Evolutionary conservation across 352 stramenopile genomes (phyloP), one percentile per base, ranked within the genome.

Genomic region (Pythium vanterpoolii): DNA sequence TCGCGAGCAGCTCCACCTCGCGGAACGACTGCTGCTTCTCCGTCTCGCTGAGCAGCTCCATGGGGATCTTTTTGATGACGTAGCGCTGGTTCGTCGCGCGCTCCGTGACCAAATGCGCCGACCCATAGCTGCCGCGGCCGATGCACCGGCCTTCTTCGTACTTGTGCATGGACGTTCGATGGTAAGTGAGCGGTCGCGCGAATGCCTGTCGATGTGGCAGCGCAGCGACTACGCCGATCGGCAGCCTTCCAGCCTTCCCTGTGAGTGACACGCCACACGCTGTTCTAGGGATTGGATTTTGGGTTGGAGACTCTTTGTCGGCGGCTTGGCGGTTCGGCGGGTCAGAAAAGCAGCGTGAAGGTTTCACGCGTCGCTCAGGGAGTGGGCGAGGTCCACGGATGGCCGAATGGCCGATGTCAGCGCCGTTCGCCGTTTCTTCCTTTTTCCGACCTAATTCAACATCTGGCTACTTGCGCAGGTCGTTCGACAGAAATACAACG

Each of bases 1-100:
- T 86, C 56, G 93, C 72, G 60, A 98, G 70, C 33, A 98, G 74
- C 56, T 97, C 83, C 26, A 97, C 91, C 64, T 97, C 86, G 26
- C 66, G 69, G 60, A 90, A 91, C 11, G 83, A 79, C 60, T 91
- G 83, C 58, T 85, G 66, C 58, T 84, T 90, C 53, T 93, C 83
- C 51, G 87, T 87, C 16, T 83, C 69, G 1, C 75, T 86, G 27
- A 93, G 73, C 52, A 93, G 71, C 72, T 91, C 77, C 71, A 88
- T 89, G n/a, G 81, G 79, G 61, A 93, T 91, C 74, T 93, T 93
- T 68, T 93, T 93, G 42, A 93, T 75, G 52, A 93, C 83, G 49
- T 79, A 91, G 42, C 69, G 76, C 24, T 79, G 56, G 24, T 66
- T 66, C 40, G 72, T 64, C 33, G 56, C 59, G 30, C 62, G 66